Evolutionary conservation across 2,329 filamentous ascomycete species (phyloP).

Genomic region (Colletotrichum tabaci): DNA sequence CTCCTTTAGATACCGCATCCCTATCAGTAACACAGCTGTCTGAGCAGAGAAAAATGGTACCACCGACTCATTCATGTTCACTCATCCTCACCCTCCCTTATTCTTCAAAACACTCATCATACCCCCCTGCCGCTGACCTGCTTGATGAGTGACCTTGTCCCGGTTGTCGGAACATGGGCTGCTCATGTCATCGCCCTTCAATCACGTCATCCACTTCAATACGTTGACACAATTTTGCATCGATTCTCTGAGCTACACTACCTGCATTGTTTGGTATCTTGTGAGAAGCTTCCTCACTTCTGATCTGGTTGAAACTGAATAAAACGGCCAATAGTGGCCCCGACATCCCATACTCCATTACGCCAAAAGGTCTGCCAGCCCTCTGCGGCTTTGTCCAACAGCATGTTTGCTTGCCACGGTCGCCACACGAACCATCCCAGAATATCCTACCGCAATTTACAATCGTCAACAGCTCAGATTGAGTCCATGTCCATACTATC

Average conservation of each 20-base stretch:
- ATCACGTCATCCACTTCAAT: too few species aligned
- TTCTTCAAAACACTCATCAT: too few species aligned
- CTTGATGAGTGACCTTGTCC: too few species aligned
- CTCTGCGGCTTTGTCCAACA: neutral
- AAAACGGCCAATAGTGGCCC: neutral
- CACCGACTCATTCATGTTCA: too few species aligned
- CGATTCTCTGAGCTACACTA: constrained; percentile 26
- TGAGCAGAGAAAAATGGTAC: too few species aligned
- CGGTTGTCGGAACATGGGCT: too few species aligned
- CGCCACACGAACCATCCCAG: neutral
- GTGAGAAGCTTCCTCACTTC: constrained; percentile 2
- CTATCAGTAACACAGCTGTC: too few species aligned
- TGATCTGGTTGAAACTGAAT: neutral
- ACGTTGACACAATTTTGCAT: neutral
- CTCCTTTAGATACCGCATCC: too few species aligned
- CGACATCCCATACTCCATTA: constrained; percentile 22
- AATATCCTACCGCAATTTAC: neutral
- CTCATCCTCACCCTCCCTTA: too few species aligned
- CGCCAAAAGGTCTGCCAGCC: neutral
- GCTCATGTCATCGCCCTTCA: neutral
- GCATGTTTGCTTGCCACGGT: neutral
- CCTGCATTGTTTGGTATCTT: constrained; percentile 26
- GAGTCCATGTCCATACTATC: constrained; percentile 36
- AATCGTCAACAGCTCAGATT: neutral
- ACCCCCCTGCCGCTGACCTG: too few species aligned